phyloP scores from a whole-genome alignment of 176 grass and related monocot species.

The Eleusine indica region DNA sequence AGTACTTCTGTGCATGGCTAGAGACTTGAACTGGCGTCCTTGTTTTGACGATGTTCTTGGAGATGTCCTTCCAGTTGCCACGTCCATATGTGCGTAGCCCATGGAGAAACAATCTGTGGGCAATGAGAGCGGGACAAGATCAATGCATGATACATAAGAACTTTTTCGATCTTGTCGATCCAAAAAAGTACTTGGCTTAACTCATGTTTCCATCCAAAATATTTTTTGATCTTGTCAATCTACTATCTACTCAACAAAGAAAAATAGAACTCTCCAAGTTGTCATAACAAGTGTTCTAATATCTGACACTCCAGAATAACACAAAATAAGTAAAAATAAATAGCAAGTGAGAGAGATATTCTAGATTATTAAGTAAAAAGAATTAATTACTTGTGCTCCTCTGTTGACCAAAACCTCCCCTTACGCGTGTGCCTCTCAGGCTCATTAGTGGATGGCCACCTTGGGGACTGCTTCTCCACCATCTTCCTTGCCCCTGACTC shows the following conservation, averaged over 20 bases:
- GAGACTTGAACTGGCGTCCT: conserved; percentile 27
- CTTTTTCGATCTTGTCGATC: background rate
- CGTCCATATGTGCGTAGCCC: conserved; percentile 3
- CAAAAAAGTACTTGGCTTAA: conserved; percentile 17
- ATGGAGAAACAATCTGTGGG: conserved; percentile 10
- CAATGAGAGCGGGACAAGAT: background rate
- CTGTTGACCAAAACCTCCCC: conserved; percentile 1
- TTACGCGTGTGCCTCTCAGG: background rate
- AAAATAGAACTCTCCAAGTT: no score
- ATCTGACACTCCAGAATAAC: no score
- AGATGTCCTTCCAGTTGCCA: conserved; percentile 39
- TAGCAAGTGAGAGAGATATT: no score
- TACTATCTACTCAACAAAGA: no score
- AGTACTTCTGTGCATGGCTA: conserved; percentile 45
- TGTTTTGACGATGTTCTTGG: conserved; percentile 16
- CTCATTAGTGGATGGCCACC: background rate
- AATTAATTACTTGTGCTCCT: conserved; percentile 33
- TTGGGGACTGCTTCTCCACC: background rate
- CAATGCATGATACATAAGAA: background rate
- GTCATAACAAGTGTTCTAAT: no score
- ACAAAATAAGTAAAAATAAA: no score
- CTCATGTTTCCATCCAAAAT: background rate
- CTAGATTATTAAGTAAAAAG: background rate
- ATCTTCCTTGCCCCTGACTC: background rate
- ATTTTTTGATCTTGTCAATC: no score